A percentile compares a stretch with the other conserved stretches of the same genome.
Conservation (phyloP, 495 filamentous ascomycete genomes). For the Entonaema liquescens region DNA sequence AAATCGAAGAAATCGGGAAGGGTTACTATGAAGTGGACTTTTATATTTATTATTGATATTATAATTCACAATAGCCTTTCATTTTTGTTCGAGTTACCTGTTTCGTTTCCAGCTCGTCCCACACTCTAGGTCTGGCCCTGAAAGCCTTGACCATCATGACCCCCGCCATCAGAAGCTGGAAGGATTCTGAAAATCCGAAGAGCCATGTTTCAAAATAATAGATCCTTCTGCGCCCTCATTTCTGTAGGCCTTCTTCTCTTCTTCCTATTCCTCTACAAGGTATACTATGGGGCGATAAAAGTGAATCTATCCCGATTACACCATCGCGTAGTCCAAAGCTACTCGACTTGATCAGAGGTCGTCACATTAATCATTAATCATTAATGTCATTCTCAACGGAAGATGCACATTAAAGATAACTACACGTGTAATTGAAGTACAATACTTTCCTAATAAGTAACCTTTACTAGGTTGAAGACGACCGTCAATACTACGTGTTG, state of each 20-base stretch:
- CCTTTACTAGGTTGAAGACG: not conserved
- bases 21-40: not conserved
- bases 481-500: not conserved
- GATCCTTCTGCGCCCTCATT: conserved; percentile 16
- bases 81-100: not conserved
- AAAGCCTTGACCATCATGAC: not conserved
- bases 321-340: not conserved
- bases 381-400: too few relatives aligned
- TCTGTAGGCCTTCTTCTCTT: not conserved
- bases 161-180: conserved; percentile 14
- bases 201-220: conserved; percentile 24
- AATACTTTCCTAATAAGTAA: not conserved
- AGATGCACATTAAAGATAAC: too few relatives aligned
- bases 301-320: not conserved
- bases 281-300: not conserved
- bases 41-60: not conserved
- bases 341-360: not conserved
- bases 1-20: not conserved
- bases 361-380: too few relatives aligned
- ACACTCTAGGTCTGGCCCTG: not conserved
- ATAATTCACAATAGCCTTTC: not conserved
- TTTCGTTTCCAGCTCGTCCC: not conserved
- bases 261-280: not conserved
- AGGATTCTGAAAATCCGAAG: conserved; percentile 22
- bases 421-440: not conserved